phyloP scores from a whole-genome alignment of 2,329 filamentous ascomycete genomes.

The Diplocarpon rosae region DNA sequence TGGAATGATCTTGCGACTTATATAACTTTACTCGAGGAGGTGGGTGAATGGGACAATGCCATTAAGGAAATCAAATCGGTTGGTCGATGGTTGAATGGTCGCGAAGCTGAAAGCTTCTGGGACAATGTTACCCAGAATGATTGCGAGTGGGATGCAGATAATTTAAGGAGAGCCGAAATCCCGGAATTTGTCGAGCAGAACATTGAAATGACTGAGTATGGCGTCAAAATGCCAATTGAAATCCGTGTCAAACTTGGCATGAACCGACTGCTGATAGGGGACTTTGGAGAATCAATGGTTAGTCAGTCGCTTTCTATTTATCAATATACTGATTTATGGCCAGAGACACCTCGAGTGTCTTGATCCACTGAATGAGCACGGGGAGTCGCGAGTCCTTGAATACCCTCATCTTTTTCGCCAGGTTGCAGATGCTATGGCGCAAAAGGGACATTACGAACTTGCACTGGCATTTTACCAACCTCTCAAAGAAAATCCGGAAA shows the following conservation, averaged over 20 bases:
- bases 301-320: conserved; percentile 23
- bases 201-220: conserved; percentile 44
- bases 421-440: conserved; percentile 46
- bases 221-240: conserved; percentile 64
- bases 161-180: conserved; percentile 54
- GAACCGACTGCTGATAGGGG: conserved; percentile 63
- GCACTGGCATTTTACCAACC: conserved; percentile 48
- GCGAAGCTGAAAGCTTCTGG: conserved; percentile 67
- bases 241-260: conserved; percentile 74
- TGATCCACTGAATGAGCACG: conserved; percentile 44
- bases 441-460: conserved; percentile 38
- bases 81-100: conserved; percentile 72
- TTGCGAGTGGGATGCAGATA: conserved; percentile 75
- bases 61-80: conserved; percentile 60
- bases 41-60: conserved; percentile 52
- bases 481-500: conserved; percentile 37
- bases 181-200: conserved; percentile 41
- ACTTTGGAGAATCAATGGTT: conserved; percentile 64
- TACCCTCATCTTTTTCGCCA: conserved; percentile 75
- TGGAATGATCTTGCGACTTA: conserved; percentile 87
- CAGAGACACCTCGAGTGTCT: conserved; percentile 61
- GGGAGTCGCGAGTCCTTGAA: conserved; percentile 43
- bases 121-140: conserved; percentile 62
- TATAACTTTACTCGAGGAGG: conserved; percentile 63
- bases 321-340: conserved; percentile 6